Evolutionary conservation across 805 yeast genomes (phyloP), one percentile per base, ranked within the genome.

Genomic region (Zygoascus flipseniorum): DNA sequence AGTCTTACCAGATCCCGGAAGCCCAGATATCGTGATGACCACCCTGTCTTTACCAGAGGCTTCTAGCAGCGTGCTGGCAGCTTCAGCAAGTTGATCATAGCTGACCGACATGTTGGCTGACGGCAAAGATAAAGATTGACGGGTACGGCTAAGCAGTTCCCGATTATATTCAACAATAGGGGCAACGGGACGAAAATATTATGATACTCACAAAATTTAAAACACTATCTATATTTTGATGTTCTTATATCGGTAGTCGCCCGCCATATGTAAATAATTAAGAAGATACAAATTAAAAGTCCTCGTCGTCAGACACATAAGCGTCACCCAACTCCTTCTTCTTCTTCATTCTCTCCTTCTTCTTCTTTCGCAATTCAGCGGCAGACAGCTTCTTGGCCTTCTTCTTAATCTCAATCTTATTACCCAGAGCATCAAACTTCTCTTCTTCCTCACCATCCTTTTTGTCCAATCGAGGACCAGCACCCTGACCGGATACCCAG

Each of bases 321-420:
- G 93, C 98, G 73, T 93, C 99, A 82, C 98, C 98, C 74, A 90
- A 76, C 77, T 86, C 96, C 95, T 93, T 93, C 97, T 92, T 93
- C 95, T 92, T 93, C 86, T 86, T 89, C 98, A 93, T 90, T 85
- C 99, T 89, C 81, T 93, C 99, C 96, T 93, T 93, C 97, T 93
- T 93, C 97, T 93, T 93, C 97, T 93, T 93, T 85, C 99, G 89
- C 76, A 92, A 81, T 78, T 93, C 99, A 64, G 99, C 97, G 73
- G 98, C 89, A 65, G 97, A 87, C 72, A 93, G 82, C 87, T 93
- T 93, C 77, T 82, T 81, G 85, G 86, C 90, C 95, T 93, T 93
- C 86, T 89, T 88, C 75, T 80, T 88, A 74, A 86, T 78, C 70
- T 89, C 90, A 76, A 93, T 83, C 95, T 93, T 93, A 96, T 93